Evolutionary conservation across 2,329 filamentous ascomycete genomes (phyloP), one percentile per base, ranked within the genome.

Genomic region (Verticillium longisporum): DNA sequence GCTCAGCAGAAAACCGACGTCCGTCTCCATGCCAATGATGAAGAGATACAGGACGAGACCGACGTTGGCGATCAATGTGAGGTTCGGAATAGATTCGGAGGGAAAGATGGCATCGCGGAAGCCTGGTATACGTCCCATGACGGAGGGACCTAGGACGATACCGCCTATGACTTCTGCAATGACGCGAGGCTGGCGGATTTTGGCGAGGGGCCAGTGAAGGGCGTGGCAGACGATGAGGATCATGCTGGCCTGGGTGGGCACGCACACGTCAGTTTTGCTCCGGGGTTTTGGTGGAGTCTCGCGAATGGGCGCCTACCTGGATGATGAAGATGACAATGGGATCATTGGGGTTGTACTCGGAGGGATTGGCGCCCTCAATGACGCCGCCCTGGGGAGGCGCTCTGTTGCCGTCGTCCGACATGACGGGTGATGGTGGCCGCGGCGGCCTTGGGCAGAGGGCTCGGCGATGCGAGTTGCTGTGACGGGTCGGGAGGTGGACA

Each of bases 1-100:
- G 68, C 83, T 86, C 36, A 87, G 75, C 62, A 96, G 83, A 68
- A 92, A 87, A 38, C 89, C 83, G 54, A 96, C 78, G 70, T 97
- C 91, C 56, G 93, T 91, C 77, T 97, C 92, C 3, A 97, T 80
- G 2, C 91, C 92, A 31, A 96, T 91, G 62, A 96, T 80, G 75
- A 97, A 97, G 37, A 97, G 78, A 72, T 95, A 96, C 6, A 97
- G 80, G 13, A 96, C 84, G 60, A 97, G 78, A 6, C 92, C 92
- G 4, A 97, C 75, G 67, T 95, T 96, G 45, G 92, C 92, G 53
- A 91, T 90, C 59, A 93, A 83, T 67, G 78, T 87, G 59, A 97
- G 79, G 57, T 88, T 86, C 2, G 91, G 87, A 74, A 96, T 90
- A 2, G 91, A 92, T 0, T 77, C 83, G 0, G 77, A 70, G 0